Evolutionary conservation across 1,284 basidiomycete genomes (phyloP).

Genomic region (Sanghuangporus sanghuang): DNA sequence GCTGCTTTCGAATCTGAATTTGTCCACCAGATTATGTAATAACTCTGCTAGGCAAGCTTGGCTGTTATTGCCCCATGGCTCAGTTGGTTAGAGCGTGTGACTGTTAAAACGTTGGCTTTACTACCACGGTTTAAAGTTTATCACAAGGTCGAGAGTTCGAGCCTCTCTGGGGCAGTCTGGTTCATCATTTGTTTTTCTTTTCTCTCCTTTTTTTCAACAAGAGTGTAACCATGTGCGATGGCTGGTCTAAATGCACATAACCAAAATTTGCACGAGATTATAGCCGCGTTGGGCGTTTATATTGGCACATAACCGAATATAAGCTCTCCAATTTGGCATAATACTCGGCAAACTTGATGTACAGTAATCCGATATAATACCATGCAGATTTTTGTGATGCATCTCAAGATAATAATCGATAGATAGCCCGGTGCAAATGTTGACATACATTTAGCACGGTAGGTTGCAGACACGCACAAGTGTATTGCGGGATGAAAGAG

Average conservation of each 20-base stretch:
- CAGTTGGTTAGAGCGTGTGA: conserved; percentile 19
- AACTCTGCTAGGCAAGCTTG: too few species aligned
- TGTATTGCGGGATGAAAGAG: not conserved
- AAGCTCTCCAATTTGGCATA: too few species aligned
- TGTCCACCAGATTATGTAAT: too few species aligned
- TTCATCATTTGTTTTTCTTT: not conserved
- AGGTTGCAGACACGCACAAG: not conserved
- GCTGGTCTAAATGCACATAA: not conserved
- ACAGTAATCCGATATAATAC: too few species aligned
- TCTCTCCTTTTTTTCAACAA: not conserved
- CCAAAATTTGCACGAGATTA: too few species aligned
- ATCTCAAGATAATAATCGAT: too few species aligned
- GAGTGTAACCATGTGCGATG: not conserved
- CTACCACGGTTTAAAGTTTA: not conserved
- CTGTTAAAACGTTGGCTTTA: conserved; percentile 5
- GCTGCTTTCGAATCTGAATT: not conserved
- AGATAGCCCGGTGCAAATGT: too few species aligned
- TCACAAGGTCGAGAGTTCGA: conserved; percentile 19
- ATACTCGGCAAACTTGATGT: too few species aligned
- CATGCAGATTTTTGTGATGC: too few species aligned
- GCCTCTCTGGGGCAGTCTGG: conserved; percentile 15
- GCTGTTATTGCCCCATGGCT: conserved; percentile 19
- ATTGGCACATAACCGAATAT: too few species aligned
- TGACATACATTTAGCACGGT: not conserved
- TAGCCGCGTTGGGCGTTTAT: too few species aligned